Evolutionary conservation across 208 protist species (phyloP), one percentile per base, ranked within the genome.

Genomic region (Naegleria gruberi): DNA sequence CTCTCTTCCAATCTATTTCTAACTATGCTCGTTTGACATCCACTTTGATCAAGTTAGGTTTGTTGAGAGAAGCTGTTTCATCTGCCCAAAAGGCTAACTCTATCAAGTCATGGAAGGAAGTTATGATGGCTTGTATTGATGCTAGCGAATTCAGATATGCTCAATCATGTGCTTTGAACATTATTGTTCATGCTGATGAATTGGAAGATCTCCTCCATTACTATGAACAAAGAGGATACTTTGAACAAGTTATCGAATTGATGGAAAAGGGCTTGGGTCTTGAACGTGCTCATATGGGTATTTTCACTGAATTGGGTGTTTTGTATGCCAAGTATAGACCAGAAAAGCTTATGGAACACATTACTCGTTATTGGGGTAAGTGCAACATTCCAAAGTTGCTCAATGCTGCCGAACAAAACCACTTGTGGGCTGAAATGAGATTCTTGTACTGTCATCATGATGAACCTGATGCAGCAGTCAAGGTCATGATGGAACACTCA

Each of bases 231-330:
- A 92, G 93, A 84, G 96, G 96, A 82, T 93, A 98, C 91, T 99
- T 98, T 94, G 96, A 99, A 47, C 96, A 99, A 91, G 89, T 99
- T 34, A 97, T 99, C 47, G 82, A 91, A 10, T 94, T 99, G 3
- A 92, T 99, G 81, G 98, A 99, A 92, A 95, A 94, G 51, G 98
- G 98, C 82, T 92, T 99, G 15, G 92, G 92, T 45, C 92, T 97
- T 44, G 98, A 99, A 90, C 95, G 98, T 40, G 98, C 98, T 4
- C 99, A 99, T 93, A 98, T 98, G 94, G 97, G 97, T 89, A 99
- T 99, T 93, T 99, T 99, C 95, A 99, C 99, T 45, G 98, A 98
- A 93, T 98, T 99, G 87, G 98, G 97, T 84, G 95, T 99, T 42
- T 92, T 99, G n/a, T 99, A 99, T 91, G 96, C 97, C 41, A 99